phyloP scores from a whole-genome alignment of 306 rosid species.

The Cucumis melo region DNA sequence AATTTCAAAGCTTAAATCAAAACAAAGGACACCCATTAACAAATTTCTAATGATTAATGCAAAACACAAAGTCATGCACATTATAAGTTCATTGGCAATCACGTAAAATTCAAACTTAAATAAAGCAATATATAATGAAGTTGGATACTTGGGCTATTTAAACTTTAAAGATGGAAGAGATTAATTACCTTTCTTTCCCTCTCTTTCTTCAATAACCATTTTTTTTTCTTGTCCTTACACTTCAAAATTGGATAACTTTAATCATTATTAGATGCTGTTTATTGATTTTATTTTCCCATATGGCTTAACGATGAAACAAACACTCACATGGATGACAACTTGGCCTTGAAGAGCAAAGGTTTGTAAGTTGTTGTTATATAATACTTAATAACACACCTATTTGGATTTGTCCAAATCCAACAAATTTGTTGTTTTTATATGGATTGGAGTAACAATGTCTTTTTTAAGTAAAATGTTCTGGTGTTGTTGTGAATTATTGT shows the following conservation, averaged over 20 bases:
- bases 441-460: not conserved
- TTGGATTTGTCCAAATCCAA: not conserved
- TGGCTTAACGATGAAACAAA: conserved; percentile 1
- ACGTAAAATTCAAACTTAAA: not conserved
- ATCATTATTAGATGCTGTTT: not conserved
- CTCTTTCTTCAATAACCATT: too few species aligned
- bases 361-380: not conserved
- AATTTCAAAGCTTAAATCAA: too few species aligned
- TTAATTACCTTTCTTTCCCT: too few species aligned
- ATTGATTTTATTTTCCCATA: not conserved
- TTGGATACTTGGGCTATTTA: not conserved
- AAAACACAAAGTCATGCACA: not conserved
- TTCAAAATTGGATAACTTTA: not conserved
- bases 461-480: not conserved
- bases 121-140: not conserved
- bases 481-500: not conserved
- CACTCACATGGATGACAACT: conserved; percentile 1
- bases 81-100: not conserved
- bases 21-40: too few species aligned
- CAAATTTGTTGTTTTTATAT: not conserved
- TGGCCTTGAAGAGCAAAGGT: not conserved
- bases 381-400: not conserved
- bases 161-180: not conserved
- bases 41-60: not conserved
- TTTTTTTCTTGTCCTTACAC: not conserved